These are phyloP conservation scores for Nicotiana otophora DNA, from an alignment of 257 asterid genomes.

Conservation along the genomic window DNA sequence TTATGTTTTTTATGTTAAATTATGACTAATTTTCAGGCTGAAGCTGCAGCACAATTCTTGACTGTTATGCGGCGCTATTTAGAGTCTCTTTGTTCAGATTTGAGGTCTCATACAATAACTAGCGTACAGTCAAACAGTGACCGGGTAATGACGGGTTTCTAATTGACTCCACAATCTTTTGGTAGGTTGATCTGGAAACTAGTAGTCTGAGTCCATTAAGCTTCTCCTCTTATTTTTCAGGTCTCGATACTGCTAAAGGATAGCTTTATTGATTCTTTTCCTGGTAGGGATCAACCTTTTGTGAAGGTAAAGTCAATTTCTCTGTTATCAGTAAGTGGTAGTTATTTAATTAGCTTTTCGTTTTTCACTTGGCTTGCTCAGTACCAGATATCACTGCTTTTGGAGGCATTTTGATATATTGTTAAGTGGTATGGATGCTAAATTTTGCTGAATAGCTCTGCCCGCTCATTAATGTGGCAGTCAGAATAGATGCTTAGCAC, in stretches of 20 bases:
- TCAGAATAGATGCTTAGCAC: background rate
- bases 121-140: constrained; percentile 68
- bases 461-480: background rate
- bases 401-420: background rate
- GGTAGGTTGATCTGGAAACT: background rate
- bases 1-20: background rate
- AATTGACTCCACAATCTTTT: background rate
- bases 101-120: constrained; percentile 80
- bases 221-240: constrained; percentile 35
- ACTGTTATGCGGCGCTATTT: constrained; percentile 47
- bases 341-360: background rate
- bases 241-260: constrained; percentile 83
- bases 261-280: constrained; percentile 74
- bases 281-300: constrained; percentile 55
- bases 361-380: background rate
- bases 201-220: background rate
- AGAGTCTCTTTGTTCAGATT: constrained; percentile 75
- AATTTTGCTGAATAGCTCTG: background rate
- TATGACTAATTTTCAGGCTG: constrained; percentile 46
- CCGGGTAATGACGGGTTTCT: constrained; percentile 40
- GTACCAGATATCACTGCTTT: background rate
- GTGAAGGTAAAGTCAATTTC: constrained; percentile 49
- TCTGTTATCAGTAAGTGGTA: background rate
- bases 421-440: background rate
- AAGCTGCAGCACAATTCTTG: constrained; percentile 64